These are phyloP conservation scores for Candida suzukii DNA, from an alignment of 805 yeast genomes.

Conservation along the genomic window DNA sequence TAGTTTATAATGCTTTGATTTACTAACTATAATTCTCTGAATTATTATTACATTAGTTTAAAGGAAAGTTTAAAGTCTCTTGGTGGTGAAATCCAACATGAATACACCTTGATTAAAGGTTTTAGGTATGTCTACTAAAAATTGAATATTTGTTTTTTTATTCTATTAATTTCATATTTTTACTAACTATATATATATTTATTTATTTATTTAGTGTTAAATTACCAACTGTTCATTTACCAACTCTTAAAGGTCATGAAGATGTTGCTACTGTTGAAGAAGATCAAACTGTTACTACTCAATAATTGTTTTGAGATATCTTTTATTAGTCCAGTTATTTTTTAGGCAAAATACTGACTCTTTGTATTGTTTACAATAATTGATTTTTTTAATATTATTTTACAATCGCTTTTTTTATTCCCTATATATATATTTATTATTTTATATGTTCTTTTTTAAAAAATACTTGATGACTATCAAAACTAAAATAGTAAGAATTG, in stretches of 20 bases:
- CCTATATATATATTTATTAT: no score
- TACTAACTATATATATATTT: constrained; percentile 1
- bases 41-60: constrained; percentile 26
- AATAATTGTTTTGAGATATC: not conserved
- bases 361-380: no score
- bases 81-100: constrained; percentile 58
- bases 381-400: no score
- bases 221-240: constrained; percentile 47
- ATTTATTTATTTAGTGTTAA: constrained; percentile 29
- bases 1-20: not conserved
- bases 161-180: not conserved
- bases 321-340: not conserved
- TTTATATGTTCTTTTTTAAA: no score
- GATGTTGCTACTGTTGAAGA: constrained; percentile 57
- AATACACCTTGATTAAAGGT: constrained; percentile 61
- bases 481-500: no score
- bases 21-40: constrained; percentile 4
- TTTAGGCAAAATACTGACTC: not conserved
- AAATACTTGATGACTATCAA: no score
- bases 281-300: constrained; percentile 56
- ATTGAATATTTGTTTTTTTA: not conserved
- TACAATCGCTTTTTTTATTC: no score
- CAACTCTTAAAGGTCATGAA: constrained; percentile 38
- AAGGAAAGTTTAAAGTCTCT: constrained; percentile 41
- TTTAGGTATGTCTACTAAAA: constrained; percentile 37